phyloP scores from a whole-genome alignment of 2,329 filamentous ascomycete species.

The Graphilbum sp. region DNA sequence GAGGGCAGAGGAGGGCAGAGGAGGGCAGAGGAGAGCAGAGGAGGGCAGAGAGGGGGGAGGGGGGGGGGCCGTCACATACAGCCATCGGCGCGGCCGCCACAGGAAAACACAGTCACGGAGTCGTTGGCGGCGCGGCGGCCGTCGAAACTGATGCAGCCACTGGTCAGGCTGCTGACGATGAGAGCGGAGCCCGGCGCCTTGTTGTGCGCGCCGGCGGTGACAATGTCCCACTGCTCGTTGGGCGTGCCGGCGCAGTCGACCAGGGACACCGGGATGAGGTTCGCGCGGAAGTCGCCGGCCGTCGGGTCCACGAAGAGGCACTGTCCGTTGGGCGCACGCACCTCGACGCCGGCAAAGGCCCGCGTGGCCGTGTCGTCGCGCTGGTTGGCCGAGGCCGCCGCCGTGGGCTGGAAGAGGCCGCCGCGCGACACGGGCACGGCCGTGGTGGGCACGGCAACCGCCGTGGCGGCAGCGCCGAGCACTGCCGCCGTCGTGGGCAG shows the following conservation, averaged over 20 bases:
- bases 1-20: not conserved
- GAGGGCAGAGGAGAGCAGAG: not conserved
- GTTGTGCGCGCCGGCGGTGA: conserved; percentile 33
- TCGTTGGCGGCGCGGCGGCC: conserved; percentile 24
- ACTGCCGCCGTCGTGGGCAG: not conserved
- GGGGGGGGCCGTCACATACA: conserved; percentile 14
- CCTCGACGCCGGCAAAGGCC: conserved; percentile 25
- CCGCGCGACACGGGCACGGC: conserved; percentile 33
- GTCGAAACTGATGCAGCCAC: conserved; percentile 36
- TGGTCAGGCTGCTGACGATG: conserved; percentile 30
- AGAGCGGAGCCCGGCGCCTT: conserved; percentile 24
- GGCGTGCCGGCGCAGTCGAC: conserved; percentile 26
- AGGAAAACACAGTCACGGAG: conserved; percentile 33
- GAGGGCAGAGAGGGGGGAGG: not conserved
- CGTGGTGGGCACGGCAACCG: conserved; percentile 22
- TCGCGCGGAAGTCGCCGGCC: conserved; percentile 36
- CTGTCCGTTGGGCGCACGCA: conserved; percentile 29
- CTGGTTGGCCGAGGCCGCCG: conserved; percentile 30
- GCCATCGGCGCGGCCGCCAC: conserved; percentile 33
- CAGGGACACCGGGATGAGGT: conserved; percentile 32
- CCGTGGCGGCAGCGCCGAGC: conserved; percentile 1
- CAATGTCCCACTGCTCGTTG: conserved; percentile 33
- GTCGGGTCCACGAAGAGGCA: conserved; percentile 35
- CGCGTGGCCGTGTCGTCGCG: conserved; percentile 30
- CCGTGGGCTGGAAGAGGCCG: conserved; percentile 29